Evolutionary conservation across 2,329 filamentous ascomycete genomes (phyloP).

Genomic region (Harringtonia aguacate): DNA sequence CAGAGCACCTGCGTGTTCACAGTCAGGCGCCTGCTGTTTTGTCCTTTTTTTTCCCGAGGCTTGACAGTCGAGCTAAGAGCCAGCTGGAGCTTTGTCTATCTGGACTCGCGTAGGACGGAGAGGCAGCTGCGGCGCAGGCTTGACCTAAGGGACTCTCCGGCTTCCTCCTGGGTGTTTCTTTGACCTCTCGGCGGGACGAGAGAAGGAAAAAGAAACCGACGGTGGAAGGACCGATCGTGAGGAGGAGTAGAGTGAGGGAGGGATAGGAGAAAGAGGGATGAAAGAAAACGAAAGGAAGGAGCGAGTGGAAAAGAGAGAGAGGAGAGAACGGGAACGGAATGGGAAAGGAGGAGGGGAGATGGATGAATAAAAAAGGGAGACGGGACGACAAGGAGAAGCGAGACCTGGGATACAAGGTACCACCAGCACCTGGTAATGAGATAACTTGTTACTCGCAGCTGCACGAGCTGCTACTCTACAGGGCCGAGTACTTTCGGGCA

Average conservation of each 20-base stretch:
- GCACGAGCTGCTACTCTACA: neutral
- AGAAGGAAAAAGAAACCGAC: neutral
- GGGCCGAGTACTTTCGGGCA: neutral
- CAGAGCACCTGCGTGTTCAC: neutral
- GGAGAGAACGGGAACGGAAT: conserved; percentile 14
- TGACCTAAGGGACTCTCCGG: neutral
- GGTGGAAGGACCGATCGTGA: conserved; percentile 4
- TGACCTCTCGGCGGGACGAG: neutral
- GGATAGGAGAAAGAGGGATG: neutral
- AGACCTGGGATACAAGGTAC: conserved; percentile 16
- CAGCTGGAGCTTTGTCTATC: too few relatives aligned
- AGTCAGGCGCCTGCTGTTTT: neutral
- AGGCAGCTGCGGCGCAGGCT: too few relatives aligned
- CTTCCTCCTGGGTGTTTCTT: neutral
- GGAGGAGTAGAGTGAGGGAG: neutral
- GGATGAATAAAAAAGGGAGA: conserved; percentile 25
- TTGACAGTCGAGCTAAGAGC: too few relatives aligned
- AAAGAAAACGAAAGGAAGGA: conserved; percentile 1
- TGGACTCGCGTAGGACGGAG: too few relatives aligned
- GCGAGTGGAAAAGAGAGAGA: neutral
- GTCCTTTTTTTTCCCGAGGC: neutral
- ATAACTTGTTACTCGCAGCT: neutral
- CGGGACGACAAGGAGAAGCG: conserved; percentile 21
- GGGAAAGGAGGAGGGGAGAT: conserved; percentile 22
- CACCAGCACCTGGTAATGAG: conserved; percentile 1